Base-by-base conservation (phyloP, 2,329 filamentous ascomycete genomes). In the Beauveria caledonica region DNA sequence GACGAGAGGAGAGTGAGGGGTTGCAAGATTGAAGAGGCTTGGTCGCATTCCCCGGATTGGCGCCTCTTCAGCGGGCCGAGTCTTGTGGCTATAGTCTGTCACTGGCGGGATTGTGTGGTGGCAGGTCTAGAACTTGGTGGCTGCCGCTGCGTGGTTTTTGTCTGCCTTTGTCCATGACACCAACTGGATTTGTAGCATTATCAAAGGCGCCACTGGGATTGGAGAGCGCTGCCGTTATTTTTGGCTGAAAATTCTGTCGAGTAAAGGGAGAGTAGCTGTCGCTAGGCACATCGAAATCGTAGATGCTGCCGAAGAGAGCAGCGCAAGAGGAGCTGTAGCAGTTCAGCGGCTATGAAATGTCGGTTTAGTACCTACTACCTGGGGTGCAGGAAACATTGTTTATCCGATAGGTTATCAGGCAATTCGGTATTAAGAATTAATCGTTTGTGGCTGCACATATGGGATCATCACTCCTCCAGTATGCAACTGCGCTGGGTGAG, bases 101-200 rank as follows among this genome's bases (percentile, higher is more conserved):
- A 51, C 27, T 42, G 36, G 36, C 21, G 11, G 27, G 27, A 33
- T n/a, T n/a, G 27, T 3, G 19, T 15, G 19, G 23, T 33, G n/a
- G 44, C 44, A 50, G 46, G 55, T 58, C 55, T 58, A 58, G 55
- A 58, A 44, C 55, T 42, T 33, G 33, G 55, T 58, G 55, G 55
- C 55, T 49, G 45, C 27, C 29, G 33, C 10, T 58, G 54, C 29
- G 55, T 29, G 45, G 46, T 42, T 58, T 58, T 57, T 48, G 42
- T 57, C 17, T 44, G 45, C 55, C 33, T 36, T 27, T 42, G 21
- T 9, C 23, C 21, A 36, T 10, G 27, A 10, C 19, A 49, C 25
- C 33, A 42, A 36, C 33, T 17, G 46, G 9, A 23, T 23, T 46
- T 50, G 46, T 36, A 19, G 23, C 17, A 33, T 50, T 48, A 42